Percentiles rank a stretch among this genome's conserved stretches.
These are phyloP conservation scores for Fraxinus cuspidata DNA, from an alignment of 257 asterid genomes.

Conservation along the genomic window DNA sequence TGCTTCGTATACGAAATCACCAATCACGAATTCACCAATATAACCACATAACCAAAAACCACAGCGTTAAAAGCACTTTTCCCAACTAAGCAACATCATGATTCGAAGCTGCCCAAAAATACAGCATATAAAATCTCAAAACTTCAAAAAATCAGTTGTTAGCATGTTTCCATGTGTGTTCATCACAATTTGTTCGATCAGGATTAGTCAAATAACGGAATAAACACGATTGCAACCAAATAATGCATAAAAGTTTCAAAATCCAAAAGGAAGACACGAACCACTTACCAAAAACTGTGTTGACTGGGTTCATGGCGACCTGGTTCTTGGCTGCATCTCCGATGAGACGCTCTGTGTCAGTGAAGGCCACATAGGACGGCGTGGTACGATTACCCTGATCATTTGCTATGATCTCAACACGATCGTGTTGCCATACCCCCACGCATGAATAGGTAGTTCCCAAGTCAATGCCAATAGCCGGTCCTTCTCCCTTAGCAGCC, in stretches of 20 bases:
- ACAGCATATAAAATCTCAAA: background rate
- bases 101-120: background rate
- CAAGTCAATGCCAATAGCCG: conserved; percentile 4
- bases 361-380: background rate
- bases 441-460: background rate
- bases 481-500: background rate
- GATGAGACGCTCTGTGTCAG: conserved; percentile 2
- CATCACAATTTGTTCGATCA: background rate
- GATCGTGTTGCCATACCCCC: background rate
- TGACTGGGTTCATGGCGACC: background rate
- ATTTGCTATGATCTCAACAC: background rate
- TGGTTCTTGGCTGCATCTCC: conserved; percentile 5
- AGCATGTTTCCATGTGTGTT: background rate
- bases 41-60: background rate
- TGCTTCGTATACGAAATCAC: background rate
- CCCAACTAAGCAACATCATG: background rate
- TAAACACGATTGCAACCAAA: background rate
- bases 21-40: background rate
- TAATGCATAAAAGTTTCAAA: background rate
- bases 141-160: background rate
- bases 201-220: too few species aligned
- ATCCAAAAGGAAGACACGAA: background rate
- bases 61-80: background rate
- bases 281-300: background rate
- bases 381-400: conserved; percentile 1